Base-by-base conservation (phyloP, 306 rosid genomes). In the Albizia julibrissin region DNA sequence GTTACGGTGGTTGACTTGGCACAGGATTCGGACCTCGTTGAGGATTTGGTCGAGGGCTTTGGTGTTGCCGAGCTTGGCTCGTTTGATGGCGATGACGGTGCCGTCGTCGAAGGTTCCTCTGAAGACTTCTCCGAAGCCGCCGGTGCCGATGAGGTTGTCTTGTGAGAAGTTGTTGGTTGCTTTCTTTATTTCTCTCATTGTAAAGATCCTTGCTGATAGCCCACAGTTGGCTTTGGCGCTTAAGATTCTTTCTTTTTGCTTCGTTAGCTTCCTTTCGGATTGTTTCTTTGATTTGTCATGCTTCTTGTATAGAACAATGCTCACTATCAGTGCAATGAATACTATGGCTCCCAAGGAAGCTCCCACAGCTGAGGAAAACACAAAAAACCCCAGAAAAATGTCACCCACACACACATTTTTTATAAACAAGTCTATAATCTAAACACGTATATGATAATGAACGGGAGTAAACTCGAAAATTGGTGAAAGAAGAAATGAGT, bases 1-100 rank as follows among this genome's bases (percentile, higher is more conserved):
- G 82, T 90, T 81, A 26, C 88, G 74, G 46, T 90, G 94, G 87
- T 90, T 90, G 0, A 90, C 92, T 24, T 88, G 91, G 85, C 88
- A 88, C 1, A 90, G 87, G 12, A 90, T 84, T 69, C 86, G 81
- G 13, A 90, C 90, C 81, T 88, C 90, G 7, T 88, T 90, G 10
- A 88, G 84, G 29, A 88, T 82, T 54, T 90, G 94, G 37, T 90
- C 94, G 8, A 79, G 78, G 77, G 87, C 89, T 62, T 87, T 83
- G 29, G 90, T 82, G 79, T 76, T 82, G 3, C 94, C 90, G 0
- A 78, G 85, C 84, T 84, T 88, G 52, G 89, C 90, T 0, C 86
- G 87, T 72, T 90, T 90, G 70, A 90, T 80, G 34, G 92, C 90
- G 0, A 56, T 59, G 77, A 29, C 3, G 42, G 86, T 79, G 29